Evolutionary conservation across 23 red algal species (phyloP).

Genomic region (Gracilaria vermiculophylla): DNA sequence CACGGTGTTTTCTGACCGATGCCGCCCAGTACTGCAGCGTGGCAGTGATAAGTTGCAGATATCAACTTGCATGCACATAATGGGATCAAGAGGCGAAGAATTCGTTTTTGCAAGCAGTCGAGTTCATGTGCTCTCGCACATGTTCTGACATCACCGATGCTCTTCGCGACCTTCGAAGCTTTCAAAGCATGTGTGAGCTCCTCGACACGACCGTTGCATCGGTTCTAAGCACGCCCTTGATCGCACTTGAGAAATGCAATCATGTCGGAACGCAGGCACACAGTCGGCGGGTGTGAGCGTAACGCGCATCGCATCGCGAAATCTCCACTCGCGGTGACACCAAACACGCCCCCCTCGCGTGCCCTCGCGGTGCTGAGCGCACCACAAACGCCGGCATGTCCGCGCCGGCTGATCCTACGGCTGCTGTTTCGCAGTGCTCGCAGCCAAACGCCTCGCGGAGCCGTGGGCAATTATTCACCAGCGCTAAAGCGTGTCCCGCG

Average conservation of each 20-base stretch:
- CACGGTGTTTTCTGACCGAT: no score
- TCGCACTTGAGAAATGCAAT: neutral
- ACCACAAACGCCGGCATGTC: conserved; percentile 81
- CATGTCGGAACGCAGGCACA: conserved; percentile 53
- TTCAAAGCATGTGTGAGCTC: conserved; percentile 13
- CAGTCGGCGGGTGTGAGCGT: conserved; percentile 57
- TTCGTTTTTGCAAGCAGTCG: neutral
- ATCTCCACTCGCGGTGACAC: conserved; percentile 23
- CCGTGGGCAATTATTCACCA: conserved; percentile 76
- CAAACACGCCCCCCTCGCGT: conserved; percentile 76
- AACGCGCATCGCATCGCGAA: conserved; percentile 54
- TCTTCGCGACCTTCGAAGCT: neutral
- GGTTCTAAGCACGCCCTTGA: neutral
- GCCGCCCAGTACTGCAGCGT: no score
- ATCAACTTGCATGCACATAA: neutral
- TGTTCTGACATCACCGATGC: neutral
- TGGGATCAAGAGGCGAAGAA: neutral
- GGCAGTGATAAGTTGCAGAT: neutral
- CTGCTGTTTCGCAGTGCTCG: conserved; percentile 59
- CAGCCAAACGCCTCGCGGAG: conserved; percentile 50
- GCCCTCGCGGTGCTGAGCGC: conserved; percentile 59
- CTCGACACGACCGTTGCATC: neutral
- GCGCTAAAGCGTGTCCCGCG: conserved; percentile 5
- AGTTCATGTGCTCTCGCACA: neutral
- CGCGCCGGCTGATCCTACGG: conserved; percentile 60